These are phyloP conservation scores for Aspergillus carlsbadensis DNA, from an alignment of 495 filamentous ascomycete genomes.

Conservation along the genomic window DNA sequence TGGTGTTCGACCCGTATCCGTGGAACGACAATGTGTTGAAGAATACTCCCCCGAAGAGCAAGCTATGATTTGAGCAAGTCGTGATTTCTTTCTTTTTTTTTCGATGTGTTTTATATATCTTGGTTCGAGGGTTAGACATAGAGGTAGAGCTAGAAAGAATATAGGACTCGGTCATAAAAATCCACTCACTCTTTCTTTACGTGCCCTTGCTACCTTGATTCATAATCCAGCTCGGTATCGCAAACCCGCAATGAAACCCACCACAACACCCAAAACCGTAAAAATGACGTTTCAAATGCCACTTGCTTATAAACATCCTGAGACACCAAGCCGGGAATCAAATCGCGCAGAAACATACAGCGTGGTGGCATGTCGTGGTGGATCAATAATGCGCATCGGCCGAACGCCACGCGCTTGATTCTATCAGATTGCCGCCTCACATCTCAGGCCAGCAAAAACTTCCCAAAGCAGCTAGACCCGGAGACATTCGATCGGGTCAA, in stretches of 20 bases:
- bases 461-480: neutral
- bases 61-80: constrained; percentile 33
- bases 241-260: too few relatives aligned
- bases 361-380: too few relatives aligned
- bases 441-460: neutral
- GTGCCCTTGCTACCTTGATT: too few relatives aligned
- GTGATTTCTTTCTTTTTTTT: neutral
- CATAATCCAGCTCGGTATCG: too few relatives aligned
- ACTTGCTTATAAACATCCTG: too few relatives aligned
- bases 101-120: neutral
- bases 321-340: too few relatives aligned
- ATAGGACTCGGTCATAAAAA: neutral
- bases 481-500: neutral
- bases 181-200: too few relatives aligned
- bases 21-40: constrained; percentile 58
- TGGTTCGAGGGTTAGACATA: neutral
- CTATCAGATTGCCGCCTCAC: neutral
- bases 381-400: too few relatives aligned
- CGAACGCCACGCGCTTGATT: too few relatives aligned
- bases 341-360: too few relatives aligned
- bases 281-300: too few relatives aligned
- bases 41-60: constrained; percentile 43
- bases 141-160: neutral
- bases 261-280: too few relatives aligned
- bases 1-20: constrained; percentile 67